A percentile compares a stretch with the other conserved stretches of the same genome.
Evolutionary conservation across 805 yeast species (phyloP).

Genomic region (Ogataea salicorniae): DNA sequence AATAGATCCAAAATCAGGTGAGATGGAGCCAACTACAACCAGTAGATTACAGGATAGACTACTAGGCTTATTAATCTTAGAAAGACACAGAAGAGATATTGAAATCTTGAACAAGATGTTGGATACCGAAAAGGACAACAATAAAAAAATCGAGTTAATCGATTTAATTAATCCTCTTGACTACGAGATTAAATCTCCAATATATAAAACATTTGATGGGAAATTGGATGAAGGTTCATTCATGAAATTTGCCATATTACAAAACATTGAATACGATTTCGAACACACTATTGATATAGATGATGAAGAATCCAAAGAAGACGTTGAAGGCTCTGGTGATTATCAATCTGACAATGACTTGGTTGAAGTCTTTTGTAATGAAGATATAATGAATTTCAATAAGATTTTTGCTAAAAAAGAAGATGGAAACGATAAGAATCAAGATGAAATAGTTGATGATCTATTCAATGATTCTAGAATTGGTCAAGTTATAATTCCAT

Average conservation of each 20-base stretch:
- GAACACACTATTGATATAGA: conserved; percentile 22
- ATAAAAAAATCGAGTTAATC: conserved; percentile 18
- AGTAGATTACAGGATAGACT: conserved; percentile 31
- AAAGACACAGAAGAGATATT: conserved; percentile 33
- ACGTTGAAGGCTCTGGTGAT: conserved; percentile 24
- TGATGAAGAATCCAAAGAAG: conserved; percentile 20
- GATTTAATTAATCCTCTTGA: conserved; percentile 24
- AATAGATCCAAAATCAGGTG: conserved; percentile 5
- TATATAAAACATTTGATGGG: conserved; percentile 19
- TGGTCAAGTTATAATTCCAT: conserved; percentile 29
- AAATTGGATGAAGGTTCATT: conserved; percentile 22
- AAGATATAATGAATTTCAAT: conserved; percentile 23
- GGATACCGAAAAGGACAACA: conserved; percentile 6
- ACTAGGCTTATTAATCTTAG: conserved; percentile 28
- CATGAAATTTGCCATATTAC: conserved; percentile 29
- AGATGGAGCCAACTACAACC: conserved; percentile 26
- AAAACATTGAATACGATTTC: conserved; percentile 32
- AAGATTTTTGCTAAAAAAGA: conserved; percentile 8
- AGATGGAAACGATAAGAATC: conserved; percentile 9
- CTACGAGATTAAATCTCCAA: conserved; percentile 33
- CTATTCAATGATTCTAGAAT: conserved; percentile 23
- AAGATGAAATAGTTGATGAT: conserved; percentile 14
- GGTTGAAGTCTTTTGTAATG: conserved; percentile 25
- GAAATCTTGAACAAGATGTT: conserved; percentile 21
- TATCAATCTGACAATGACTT: conserved; percentile 26